Evolutionary conservation across 225 moss, liverwort and hornwort genomes (phyloP), one percentile per base, ranked within the genome.

Genomic region (Straminergon stramineum): DNA sequence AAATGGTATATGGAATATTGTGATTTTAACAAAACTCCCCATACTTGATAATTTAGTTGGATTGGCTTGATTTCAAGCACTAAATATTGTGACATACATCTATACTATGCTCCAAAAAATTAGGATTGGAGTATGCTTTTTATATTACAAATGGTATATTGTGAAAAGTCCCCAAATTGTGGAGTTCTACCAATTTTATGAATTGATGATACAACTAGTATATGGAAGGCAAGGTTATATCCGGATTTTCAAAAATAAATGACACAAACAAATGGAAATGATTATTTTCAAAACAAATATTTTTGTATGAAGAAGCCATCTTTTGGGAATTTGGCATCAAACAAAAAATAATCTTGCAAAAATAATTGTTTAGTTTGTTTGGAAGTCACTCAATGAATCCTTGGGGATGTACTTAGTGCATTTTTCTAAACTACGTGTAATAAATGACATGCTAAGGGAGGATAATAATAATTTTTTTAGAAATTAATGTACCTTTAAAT

Each of bases 141-240:
- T 81, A 30, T 3, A 17, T 80, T 57, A 27, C 2, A 27, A 0
- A 2, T 0, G 2, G 3, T 37, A 2, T 10, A 0, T 28, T 39
- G 17, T 81, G 13, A 60, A 30, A 60, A 41, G 27, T 41, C 13
- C 1, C 39, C 1, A 57, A 56, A 57, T n/a, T n/a, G 7, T 57
- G n/a, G 5, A 79, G n/a, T 57, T 57, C 0, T n/a, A 0, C 2
- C 2, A 13, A 41, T 31, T 62, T 14, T 4, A 43, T 60, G 10
- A 41, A 43, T 43, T 31, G 9, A 61, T 81, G 23, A 60, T 21
- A 21, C 2, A 20, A 31, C 8, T 21, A 48, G 48, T 48, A 13
- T 32, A 10, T 60, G 3, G 30, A 81, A 60, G 13, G 60, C 3
- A 80, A 39, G 41, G 28, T 30, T 39, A 28, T 3, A 19, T 20